Evolutionary conservation across 371 early-diverging fungal genomes (phyloP), one percentile per base, ranked within the genome.

Genomic region (Haplosporangium sp.): DNA sequence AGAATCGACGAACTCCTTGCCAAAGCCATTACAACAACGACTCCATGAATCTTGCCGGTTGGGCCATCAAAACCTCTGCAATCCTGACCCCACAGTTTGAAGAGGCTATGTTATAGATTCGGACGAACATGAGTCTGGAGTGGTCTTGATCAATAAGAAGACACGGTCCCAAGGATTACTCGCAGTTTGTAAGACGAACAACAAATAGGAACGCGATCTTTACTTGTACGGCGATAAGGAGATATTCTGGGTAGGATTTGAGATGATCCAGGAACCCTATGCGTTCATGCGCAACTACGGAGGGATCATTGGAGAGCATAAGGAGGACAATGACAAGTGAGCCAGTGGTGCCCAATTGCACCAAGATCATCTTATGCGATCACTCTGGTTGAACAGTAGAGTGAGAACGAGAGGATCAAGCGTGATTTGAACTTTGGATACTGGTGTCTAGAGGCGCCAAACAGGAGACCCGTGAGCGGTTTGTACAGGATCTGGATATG

Each of bases 31-130:
- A 8, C 41, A 81, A 88, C 56, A 81, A 87, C 18, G 62, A 58
- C 2, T 73, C 80, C 50, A 83, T 88, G 8, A 73, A 82, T 41
- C 82, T 89, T 43, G 84, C 84, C 21, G 89, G 87, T 1, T 90
- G 91, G 91, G 80, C 86, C 14, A 69, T 91, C 48, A 91, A 92
- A 47, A 88, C 92, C 1, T 91, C 83, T 72, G 84, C 89, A 0
- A 86, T 92, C 29, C 73, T 93, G 59, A 90, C 89, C 6, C 91
- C 91, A 11, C 80, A 81, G 9, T 94, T 94, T 67, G 55, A 64
- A 12, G 86, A 91, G 45, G 86, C 87, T 29, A 87, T 93, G 51
- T 79, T 94, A 82, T 93, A 80, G 93, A 94, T 80, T 92, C 93
- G 1, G 94, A 94, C 62, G 88, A 90, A 63, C 86, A 85, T 80